Evolutionary conservation across 2,329 filamentous ascomycete genomes (phyloP).

Genomic region (Sodiomyces alkalinus): DNA sequence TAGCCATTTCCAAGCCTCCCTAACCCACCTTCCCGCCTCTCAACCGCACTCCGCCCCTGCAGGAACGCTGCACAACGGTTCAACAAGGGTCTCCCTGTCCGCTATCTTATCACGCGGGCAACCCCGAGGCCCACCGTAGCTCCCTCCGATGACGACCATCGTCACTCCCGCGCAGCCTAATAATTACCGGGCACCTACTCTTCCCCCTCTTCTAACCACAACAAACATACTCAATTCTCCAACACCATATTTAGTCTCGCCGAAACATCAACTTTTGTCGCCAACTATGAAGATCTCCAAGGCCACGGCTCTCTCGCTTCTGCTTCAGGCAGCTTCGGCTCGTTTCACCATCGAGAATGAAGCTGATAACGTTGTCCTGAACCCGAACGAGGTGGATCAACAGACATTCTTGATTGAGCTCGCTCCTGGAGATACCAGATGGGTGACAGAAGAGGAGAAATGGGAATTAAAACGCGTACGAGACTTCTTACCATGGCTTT

Average conservation of each 20-base stretch:
- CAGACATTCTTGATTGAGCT: slow-evolving; percentile 69
- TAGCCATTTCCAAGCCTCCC: too few relatives aligned
- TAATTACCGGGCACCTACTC: too few relatives aligned
- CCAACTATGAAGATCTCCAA: slow-evolving; percentile 35
- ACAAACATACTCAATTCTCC: too few relatives aligned
- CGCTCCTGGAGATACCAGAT: slow-evolving; percentile 65
- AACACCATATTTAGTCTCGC: slow-evolving; percentile 11
- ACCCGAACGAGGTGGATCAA: slow-evolving; percentile 21
- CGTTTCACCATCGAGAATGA: slow-evolving; percentile 41
- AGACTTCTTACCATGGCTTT: slow-evolving; percentile 6
- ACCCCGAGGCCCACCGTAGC: too few relatives aligned
- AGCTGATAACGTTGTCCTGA: slow-evolving; percentile 32
- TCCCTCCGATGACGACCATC: too few relatives aligned
- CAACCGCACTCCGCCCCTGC: too few relatives aligned
- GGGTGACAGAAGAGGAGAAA: slow-evolving; percentile 90
- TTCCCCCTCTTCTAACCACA: too few relatives aligned
- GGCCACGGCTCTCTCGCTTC: slow-evolving; percentile 35
- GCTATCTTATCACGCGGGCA: too few relatives aligned
- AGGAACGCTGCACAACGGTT: too few relatives aligned
- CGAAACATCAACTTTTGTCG: neutral
- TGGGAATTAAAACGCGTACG: slow-evolving; percentile 75
- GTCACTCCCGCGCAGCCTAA: too few relatives aligned
- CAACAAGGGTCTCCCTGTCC: too few relatives aligned
- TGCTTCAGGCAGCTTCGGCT: slow-evolving; percentile 37
- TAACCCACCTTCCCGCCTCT: too few relatives aligned